phyloP scores from a whole-genome alignment of 176 grass and related monocot genomes.

The Themeda triandra region DNA sequence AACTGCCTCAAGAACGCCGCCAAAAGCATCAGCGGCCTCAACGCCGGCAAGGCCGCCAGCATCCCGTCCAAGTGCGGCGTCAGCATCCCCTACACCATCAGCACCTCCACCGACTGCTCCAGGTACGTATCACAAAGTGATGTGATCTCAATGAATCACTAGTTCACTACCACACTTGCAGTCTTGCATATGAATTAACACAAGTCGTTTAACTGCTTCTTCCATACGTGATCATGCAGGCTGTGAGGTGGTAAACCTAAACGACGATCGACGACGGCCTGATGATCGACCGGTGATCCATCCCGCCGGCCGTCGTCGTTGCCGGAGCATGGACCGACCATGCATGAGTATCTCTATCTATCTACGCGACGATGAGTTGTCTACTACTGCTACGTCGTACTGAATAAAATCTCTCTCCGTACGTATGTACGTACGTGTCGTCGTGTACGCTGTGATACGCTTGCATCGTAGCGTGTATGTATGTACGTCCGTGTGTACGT shows the following conservation, averaged over 20 bases:
- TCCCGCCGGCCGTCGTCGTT: too few species aligned
- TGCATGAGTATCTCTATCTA: background rate
- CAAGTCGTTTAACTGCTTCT: too few species aligned
- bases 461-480: background rate
- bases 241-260: background rate
- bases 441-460: background rate
- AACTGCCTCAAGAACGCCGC: conserved; percentile 46
- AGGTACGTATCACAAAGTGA: background rate
- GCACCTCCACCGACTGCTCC: conserved; percentile 47
- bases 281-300: too few species aligned
- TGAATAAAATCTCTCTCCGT: too few species aligned
- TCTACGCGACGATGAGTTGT: background rate
- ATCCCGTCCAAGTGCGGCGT: conserved; percentile 61
- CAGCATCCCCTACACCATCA: conserved; percentile 52
- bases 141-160: background rate
- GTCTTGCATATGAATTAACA: too few species aligned
- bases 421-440: background rate
- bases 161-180: too few species aligned
- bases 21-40: background rate
- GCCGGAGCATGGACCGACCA: background rate
- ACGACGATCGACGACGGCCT: too few species aligned
- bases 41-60: conserved; percentile 14
- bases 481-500: background rate
- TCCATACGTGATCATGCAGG: background rate
- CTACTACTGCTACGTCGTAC: too few species aligned